Conservation (phyloP, 192 early-diverging fungal species). For the Coemansia interrupta region DNA sequence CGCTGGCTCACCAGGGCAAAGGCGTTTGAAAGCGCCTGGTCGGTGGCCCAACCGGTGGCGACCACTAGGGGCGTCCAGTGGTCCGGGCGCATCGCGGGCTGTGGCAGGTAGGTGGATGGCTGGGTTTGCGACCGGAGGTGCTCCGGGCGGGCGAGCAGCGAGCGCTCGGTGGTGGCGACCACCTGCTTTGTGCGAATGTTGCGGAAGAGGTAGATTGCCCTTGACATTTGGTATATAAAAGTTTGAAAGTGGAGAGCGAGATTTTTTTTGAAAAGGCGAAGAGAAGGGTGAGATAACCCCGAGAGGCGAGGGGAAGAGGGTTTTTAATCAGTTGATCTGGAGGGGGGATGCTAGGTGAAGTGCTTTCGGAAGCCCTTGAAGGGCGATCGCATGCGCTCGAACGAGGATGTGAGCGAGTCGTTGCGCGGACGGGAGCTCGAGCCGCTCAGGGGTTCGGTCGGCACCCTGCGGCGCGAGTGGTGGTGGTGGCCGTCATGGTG, state of each 20-base stretch:
- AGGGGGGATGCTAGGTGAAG: slow-evolving; percentile 15
- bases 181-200: slow-evolving; percentile 54
- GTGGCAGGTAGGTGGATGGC: no score
- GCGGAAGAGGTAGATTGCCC: slow-evolving; percentile 46
- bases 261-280: no score
- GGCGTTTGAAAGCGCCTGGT: slow-evolving; percentile 14
- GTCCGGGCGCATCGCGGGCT: slow-evolving; percentile 41
- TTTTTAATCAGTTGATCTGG: no score
- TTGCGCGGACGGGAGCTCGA: slow-evolving; percentile 30
- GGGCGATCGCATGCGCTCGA: slow-evolving; percentile 50
- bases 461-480: slow-evolving; percentile 14
- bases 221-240: slow-evolving; percentile 26
- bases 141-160: slow-evolving; percentile 22
- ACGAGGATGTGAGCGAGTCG: slow-evolving; percentile 45
- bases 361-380: slow-evolving; percentile 54
- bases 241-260: background rate
- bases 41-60: slow-evolving; percentile 29
- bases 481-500: slow-evolving; percentile 1
- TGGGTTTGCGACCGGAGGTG: no score
- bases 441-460: slow-evolving; percentile 17
- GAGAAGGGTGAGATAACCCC: no score
- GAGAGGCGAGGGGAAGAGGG: no score
- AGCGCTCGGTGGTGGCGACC: slow-evolving; percentile 29
- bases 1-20: slow-evolving; percentile 30
- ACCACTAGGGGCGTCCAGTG: slow-evolving; percentile 52